Percentiles rank a stretch among this genome's conserved stretches.
These are phyloP conservation scores for Umbelopsis sp. DNA, from an alignment of 192 early-diverging fungal species.

Conservation along the genomic window DNA sequence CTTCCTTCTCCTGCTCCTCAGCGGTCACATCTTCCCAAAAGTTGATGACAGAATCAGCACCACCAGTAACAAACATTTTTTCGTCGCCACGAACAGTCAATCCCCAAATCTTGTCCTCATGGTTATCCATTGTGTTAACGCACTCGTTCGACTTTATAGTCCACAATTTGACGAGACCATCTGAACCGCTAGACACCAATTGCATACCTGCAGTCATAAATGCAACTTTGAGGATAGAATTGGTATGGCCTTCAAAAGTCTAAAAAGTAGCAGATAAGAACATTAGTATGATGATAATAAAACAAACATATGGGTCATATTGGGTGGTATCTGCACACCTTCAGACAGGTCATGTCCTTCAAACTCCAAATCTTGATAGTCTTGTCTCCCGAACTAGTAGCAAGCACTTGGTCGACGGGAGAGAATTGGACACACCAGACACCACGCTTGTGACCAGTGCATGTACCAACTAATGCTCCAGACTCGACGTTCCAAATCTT, in stretches of 20 bases:
- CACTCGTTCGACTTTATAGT: slow-evolving; percentile 90
- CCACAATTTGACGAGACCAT: slow-evolving; percentile 97
- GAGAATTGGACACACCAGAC: slow-evolving; percentile 94
- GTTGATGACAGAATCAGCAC: slow-evolving; percentile 87
- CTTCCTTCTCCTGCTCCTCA: slow-evolving; percentile 77
- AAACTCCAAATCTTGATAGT: slow-evolving; percentile 95
- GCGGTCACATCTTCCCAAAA: slow-evolving; percentile 94
- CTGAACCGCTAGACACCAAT: slow-evolving; percentile 83
- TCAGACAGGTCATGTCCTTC: slow-evolving; percentile 84
- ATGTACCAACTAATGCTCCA: slow-evolving; percentile 76
- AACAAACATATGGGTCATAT: background rate
- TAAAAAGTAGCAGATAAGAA: slow-evolving; percentile 4
- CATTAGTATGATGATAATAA: background rate
- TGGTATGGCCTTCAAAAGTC: slow-evolving; percentile 98
- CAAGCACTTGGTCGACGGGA: slow-evolving; percentile 93
- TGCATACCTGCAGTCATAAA: slow-evolving; percentile 91
- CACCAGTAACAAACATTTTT: slow-evolving; percentile 80
- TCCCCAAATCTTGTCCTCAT: slow-evolving; percentile 96
- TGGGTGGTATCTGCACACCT: slow-evolving; percentile 37
- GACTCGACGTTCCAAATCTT: slow-evolving; percentile 89
- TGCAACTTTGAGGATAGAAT: slow-evolving; percentile 83
- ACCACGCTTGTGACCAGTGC: slow-evolving; percentile 92
- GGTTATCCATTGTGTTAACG: slow-evolving; percentile 88
- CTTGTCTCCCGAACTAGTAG: slow-evolving; percentile 91
- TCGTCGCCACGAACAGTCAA: slow-evolving; percentile 75